These are phyloP conservation scores for Fraxinus pennsylvanica DNA, from an alignment of 257 asterid species.

Conservation along the genomic window DNA sequence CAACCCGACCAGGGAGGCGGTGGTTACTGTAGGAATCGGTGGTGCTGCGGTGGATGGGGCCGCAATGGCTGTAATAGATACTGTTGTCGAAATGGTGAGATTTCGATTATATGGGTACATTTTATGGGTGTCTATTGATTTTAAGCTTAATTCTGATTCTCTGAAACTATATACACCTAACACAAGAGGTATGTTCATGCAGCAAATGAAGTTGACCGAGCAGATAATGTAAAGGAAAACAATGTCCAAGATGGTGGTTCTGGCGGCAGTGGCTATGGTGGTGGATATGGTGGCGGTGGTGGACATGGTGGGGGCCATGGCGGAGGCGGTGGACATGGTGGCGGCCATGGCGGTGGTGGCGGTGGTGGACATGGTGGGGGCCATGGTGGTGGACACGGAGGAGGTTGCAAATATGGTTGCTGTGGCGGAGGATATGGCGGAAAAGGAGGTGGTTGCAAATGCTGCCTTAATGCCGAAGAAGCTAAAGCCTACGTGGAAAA, in stretches of 20 bases:
- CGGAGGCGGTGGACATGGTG: not conserved
- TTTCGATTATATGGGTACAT: not conserved
- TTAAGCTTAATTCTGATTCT: not conserved
- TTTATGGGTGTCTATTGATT: not conserved
- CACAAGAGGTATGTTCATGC: not conserved
- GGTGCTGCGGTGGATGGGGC: not conserved
- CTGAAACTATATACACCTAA: not conserved
- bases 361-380: no score
- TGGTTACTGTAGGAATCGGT: not conserved
- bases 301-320: no score
- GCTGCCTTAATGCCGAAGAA: slow-evolving; percentile 37
- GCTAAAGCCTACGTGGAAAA: slow-evolving; percentile 33
- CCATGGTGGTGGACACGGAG: not conserved
- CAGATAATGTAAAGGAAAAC: not conserved
- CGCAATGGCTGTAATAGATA: not conserved
- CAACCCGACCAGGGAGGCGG: slow-evolving; percentile 5
- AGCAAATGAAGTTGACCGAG: not conserved
- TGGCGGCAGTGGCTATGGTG: no score
- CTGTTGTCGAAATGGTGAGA: not conserved
- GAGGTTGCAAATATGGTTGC: not conserved
- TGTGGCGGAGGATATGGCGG: slow-evolving; percentile 38
- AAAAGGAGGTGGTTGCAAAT: slow-evolving; percentile 38
- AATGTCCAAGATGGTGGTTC: not conserved
- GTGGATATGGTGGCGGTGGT: no score
- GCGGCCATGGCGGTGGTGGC: not conserved